Percentiles rank a stretch among this genome's conserved stretches.
Evolutionary conservation across 2,329 filamentous ascomycete genomes (phyloP).

Genomic region (Arthrobotrys conoides): DNA sequence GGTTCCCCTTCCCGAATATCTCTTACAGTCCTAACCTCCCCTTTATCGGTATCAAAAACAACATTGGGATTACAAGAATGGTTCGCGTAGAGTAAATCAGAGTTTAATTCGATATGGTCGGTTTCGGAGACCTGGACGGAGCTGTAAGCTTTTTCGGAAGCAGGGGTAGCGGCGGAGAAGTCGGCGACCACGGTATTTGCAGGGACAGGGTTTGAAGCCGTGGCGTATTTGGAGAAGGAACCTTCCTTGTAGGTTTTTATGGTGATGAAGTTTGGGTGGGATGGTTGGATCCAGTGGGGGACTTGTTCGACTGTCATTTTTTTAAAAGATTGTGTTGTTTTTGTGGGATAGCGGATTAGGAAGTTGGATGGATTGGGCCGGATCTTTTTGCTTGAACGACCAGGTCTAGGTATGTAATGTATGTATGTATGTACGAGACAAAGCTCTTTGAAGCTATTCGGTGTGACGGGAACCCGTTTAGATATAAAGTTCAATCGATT

Average conservation of each 20-base stretch:
- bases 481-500: slow-evolving; percentile 22
- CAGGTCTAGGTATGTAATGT: neutral
- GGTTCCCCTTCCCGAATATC: slow-evolving; percentile 73
- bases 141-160: slow-evolving; percentile 74
- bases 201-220: slow-evolving; percentile 67
- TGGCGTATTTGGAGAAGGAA: slow-evolving; percentile 53
- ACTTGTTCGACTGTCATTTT: slow-evolving; percentile 58
- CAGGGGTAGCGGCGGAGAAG: slow-evolving; percentile 76
- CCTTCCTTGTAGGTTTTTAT: slow-evolving; percentile 60
- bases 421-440: neutral
- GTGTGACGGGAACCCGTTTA: slow-evolving; percentile 25
- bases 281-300: slow-evolving; percentile 49
- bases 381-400: neutral
- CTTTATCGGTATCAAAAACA: slow-evolving; percentile 74
- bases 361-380: slow-evolving; percentile 20
- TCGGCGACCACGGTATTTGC: slow-evolving; percentile 78
- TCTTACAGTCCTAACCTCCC: slow-evolving; percentile 73
- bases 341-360: slow-evolving; percentile 18
- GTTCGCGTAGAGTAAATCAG: slow-evolving; percentile 77
- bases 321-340: slow-evolving; percentile 33
- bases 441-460: neutral
- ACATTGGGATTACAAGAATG: slow-evolving; percentile 78
- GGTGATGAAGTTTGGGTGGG: slow-evolving; percentile 51
- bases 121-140: slow-evolving; percentile 75
- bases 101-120: slow-evolving; percentile 76